These are phyloP conservation scores for Colletotrichum musicola DNA, from an alignment of 2,329 filamentous ascomycete genomes.

Conservation along the genomic window DNA sequence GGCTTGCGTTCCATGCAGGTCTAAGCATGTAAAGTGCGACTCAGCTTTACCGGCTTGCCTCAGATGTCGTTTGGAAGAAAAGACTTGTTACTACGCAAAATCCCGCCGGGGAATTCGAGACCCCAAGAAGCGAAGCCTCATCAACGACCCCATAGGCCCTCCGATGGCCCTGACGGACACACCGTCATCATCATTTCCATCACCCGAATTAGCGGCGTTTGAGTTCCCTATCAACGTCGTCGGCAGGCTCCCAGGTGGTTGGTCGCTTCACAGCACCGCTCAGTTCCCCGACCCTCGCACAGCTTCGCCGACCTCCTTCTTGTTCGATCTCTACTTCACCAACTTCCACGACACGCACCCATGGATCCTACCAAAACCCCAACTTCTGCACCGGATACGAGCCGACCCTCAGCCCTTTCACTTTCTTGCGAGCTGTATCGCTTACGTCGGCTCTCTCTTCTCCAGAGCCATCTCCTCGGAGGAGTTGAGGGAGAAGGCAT, in stretches of 20 bases:
- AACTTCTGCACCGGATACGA: slow-evolving; percentile 31
- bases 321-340: slow-evolving; percentile 46
- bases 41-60: slow-evolving; percentile 54
- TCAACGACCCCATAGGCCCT: slow-evolving; percentile 44
- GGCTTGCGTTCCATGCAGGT: slow-evolving; percentile 61
- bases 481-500: slow-evolving; percentile 49
- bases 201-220: slow-evolving; percentile 42
- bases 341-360: slow-evolving; percentile 42
- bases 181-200: slow-evolving; percentile 26
- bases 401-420: slow-evolving; percentile 34
- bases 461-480: slow-evolving; percentile 45
- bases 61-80: slow-evolving; percentile 57
- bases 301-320: slow-evolving; percentile 31
- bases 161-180: slow-evolving; percentile 12
- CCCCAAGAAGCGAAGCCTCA: slow-evolving; percentile 49
- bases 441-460: slow-evolving; percentile 55
- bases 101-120: slow-evolving; percentile 60
- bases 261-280: slow-evolving; percentile 40
- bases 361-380: slow-evolving; percentile 36
- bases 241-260: slow-evolving; percentile 43
- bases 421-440: slow-evolving; percentile 50
- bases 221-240: slow-evolving; percentile 39
- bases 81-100: slow-evolving; percentile 60
- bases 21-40: slow-evolving; percentile 57
- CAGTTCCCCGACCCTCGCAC: slow-evolving; percentile 26